These are phyloP conservation scores for Microthlaspi erraticum DNA, from an alignment of 345 rosid species.

Conservation along the genomic window DNA sequence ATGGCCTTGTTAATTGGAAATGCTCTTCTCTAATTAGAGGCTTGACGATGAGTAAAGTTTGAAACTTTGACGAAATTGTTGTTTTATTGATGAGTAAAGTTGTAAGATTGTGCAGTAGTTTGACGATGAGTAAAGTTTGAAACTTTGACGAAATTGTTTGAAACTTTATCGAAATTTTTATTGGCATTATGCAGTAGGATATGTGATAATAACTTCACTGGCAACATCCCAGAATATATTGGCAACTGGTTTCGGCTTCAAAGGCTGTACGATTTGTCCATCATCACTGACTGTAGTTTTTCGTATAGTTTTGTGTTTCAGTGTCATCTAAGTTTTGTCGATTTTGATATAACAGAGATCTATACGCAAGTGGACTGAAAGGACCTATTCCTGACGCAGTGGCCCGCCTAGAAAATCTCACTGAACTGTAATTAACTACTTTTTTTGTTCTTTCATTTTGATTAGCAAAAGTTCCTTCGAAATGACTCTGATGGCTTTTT, in stretches of 20 bases:
- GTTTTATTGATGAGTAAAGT: too few species aligned
- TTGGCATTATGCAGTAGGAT: slow-evolving; percentile 55
- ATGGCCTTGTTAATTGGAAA: neutral
- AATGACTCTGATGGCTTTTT: neutral
- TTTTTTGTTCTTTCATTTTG: too few species aligned
- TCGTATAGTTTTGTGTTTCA: neutral
- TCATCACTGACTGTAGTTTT: neutral
- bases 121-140: too few species aligned
- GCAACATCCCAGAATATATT: slow-evolving; percentile 63
- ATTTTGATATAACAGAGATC: slow-evolving; percentile 37
- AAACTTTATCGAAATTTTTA: too few species aligned
- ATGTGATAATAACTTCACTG: slow-evolving; percentile 71
- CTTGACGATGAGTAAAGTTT: neutral
- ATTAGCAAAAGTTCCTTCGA: neutral
- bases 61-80: neutral
- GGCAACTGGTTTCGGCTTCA: slow-evolving; percentile 60
- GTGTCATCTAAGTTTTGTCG: neutral
- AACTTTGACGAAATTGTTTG: too few species aligned
- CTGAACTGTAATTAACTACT: slow-evolving; percentile 43
- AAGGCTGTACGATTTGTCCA: slow-evolving; percentile 60
- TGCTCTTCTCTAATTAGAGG: neutral
- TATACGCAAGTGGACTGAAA: slow-evolving; percentile 56
- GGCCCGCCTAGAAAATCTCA: slow-evolving; percentile 42
- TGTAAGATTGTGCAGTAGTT: too few species aligned
- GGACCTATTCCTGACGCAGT: slow-evolving; percentile 57